A percentile compares a stretch with the other conserved stretches of the same genome.
phyloP scores from a whole-genome alignment of 2,329 filamentous ascomycete species.

The Calonectria pseudoturangicola region DNA sequence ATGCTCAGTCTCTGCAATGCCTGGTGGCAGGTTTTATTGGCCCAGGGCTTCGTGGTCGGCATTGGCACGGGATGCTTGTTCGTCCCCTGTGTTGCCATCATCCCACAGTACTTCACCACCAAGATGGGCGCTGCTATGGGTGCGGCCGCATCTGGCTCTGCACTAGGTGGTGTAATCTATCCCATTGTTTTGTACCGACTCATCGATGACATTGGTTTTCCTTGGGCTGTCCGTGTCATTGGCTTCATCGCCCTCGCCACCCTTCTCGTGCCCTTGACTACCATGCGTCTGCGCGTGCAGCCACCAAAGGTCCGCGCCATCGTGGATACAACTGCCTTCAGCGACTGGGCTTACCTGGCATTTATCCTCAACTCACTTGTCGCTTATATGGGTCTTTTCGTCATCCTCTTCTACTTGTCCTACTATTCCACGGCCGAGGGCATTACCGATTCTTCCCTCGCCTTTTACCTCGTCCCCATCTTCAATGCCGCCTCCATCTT shows the following conservation, averaged over 20 bases:
- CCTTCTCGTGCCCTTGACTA: neutral
- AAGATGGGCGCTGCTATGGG: conserved; percentile 52
- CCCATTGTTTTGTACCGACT: conserved; percentile 19
- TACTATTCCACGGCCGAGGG: neutral
- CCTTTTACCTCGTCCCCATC: conserved; percentile 15
- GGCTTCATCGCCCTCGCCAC: conserved; percentile 11
- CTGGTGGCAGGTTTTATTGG: conserved; percentile 67
- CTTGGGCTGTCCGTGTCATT: conserved; percentile 15
- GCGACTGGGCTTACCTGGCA: conserved; percentile 1
- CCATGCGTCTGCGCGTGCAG: conserved; percentile 7
- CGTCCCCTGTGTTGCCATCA: conserved; percentile 59
- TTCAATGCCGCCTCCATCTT: conserved; percentile 3
- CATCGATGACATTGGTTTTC: neutral
- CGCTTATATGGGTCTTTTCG: conserved; percentile 13
- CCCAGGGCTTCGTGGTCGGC: conserved; percentile 67
- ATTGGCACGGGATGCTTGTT: conserved; percentile 65
- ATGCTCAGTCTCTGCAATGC: conserved; percentile 59
- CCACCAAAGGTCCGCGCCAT: neutral
- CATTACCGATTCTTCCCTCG: neutral
- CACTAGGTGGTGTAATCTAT: conserved; percentile 4
- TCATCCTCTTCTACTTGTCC: conserved; percentile 18
- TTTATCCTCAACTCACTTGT: neutral
- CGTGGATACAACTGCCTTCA: neutral
- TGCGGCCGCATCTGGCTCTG: neutral
- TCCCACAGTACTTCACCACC: conserved; percentile 58